A percentile compares a stretch with the other conserved stretches of the same genome.
phyloP scores from a whole-genome alignment of 805 yeast species.

The Grigorovia yakushimaensis region DNA sequence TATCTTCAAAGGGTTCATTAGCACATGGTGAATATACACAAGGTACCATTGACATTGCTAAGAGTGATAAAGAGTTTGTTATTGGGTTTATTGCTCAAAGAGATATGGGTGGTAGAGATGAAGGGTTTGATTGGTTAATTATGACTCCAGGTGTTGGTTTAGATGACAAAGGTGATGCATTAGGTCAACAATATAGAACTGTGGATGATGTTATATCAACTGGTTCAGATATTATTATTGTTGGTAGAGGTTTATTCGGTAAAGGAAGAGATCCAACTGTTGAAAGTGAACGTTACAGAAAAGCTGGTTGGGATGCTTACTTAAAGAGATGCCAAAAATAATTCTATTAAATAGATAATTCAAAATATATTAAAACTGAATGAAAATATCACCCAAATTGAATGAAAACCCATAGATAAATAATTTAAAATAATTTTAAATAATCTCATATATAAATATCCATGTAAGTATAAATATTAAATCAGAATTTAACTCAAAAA shows the following conservation, averaged over 20 bases:
- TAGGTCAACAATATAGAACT: constrained; percentile 95
- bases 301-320: constrained; percentile 95
- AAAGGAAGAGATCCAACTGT: constrained; percentile 84
- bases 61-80: constrained; percentile 77
- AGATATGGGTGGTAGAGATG: constrained; percentile 72
- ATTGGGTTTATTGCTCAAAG: constrained; percentile 95
- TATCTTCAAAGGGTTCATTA: constrained; percentile 86
- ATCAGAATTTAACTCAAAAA: no score
- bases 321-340: constrained; percentile 29
- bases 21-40: constrained; percentile 88
- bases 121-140: constrained; percentile 88
- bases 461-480: no score
- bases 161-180: constrained; percentile 89
- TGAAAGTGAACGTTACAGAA: constrained; percentile 81
- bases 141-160: constrained; percentile 99
- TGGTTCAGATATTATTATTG: constrained; percentile 93
- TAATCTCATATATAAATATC: neutral
- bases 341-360: no score
- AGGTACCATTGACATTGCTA: constrained; percentile 84
- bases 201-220: constrained; percentile 73
- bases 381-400: no score
- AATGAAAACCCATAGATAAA: no score
- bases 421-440: neutral
- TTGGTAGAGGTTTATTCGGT: constrained; percentile 95
- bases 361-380: no score